Evolutionary conservation across 2,329 filamentous ascomycete species (phyloP).

Genomic region (Pleomassaria siparia): DNA sequence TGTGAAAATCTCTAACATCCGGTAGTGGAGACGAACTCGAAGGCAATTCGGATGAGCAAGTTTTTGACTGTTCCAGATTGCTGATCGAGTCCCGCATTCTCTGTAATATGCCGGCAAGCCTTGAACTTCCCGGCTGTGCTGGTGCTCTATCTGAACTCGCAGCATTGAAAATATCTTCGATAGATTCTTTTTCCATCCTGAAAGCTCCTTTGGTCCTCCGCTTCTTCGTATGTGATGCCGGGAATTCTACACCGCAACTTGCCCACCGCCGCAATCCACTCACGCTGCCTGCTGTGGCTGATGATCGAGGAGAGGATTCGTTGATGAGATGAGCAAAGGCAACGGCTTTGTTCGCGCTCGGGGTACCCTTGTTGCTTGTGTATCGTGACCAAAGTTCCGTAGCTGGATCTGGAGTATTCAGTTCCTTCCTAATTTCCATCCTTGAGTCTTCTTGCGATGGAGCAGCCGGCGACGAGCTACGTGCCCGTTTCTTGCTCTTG

Average conservation of each 20-base stretch:
- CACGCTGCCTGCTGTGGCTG: conserved; percentile 48
- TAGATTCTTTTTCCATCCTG: conserved; percentile 25
- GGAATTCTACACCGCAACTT: conserved; percentile 54
- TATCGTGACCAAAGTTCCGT: conserved; percentile 52
- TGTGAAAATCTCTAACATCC: conserved; percentile 26
- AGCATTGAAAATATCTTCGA: conserved; percentile 32
- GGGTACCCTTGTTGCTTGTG: conserved; percentile 41
- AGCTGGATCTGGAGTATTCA: conserved; percentile 50
- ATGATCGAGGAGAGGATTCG: conserved; percentile 50
- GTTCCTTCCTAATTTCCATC: conserved; percentile 23
- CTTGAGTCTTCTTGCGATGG: conserved; percentile 43
- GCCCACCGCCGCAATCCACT: conserved; percentile 52
- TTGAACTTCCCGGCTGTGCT: conserved; percentile 29
- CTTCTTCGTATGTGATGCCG: conserved; percentile 46
- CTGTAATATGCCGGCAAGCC: conserved; percentile 42
- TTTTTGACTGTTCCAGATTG: conserved; percentile 19
- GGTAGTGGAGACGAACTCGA: conserved; percentile 53
- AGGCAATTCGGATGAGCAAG: conserved; percentile 31
- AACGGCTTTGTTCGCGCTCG: conserved; percentile 38
- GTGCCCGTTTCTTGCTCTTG: conserved; percentile 48
- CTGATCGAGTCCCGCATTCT: conserved; percentile 50
- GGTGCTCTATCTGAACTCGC: conserved; percentile 35
- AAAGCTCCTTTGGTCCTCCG: conserved; percentile 40
- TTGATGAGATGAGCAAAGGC: conserved; percentile 49
- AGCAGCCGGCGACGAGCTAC: conserved; percentile 50